phyloP scores from a whole-genome alignment of 129 eudicot genomes.

The Flaveria ramosissima region DNA sequence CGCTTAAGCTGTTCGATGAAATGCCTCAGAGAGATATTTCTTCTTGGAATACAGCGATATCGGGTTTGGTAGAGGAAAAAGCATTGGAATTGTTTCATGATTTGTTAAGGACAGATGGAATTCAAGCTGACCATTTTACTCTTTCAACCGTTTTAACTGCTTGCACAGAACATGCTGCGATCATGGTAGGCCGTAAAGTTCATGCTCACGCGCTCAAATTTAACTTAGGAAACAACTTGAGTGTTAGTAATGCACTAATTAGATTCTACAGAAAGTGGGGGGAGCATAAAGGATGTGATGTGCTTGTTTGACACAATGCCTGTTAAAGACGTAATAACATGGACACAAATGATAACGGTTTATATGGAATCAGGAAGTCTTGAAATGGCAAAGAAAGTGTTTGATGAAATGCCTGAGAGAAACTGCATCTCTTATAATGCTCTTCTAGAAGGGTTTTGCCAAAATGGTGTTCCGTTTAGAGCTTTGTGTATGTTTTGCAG shows the following conservation, averaged over 20 bases:
- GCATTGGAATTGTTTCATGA: conserved; percentile 58
- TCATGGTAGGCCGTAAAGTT: too few relatives aligned
- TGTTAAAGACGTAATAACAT: conserved; percentile 65
- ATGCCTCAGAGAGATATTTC: conserved; percentile 62
- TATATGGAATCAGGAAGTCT: conserved; percentile 73
- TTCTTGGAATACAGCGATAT: conserved; percentile 81
- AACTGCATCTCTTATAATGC: conserved; percentile 66
- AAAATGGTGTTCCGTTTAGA: conserved; percentile 45
- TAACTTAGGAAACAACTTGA: conserved; percentile 50
- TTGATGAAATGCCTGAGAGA: conserved; percentile 68
- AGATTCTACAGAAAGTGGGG: conserved; percentile 69
- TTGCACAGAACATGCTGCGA: too few relatives aligned
- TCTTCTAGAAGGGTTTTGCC: conserved; percentile 75
- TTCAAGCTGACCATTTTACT: too few relatives aligned
- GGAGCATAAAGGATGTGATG: conserved; percentile 50
- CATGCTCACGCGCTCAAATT: conserved; percentile 51
- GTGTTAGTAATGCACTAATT: conserved; percentile 79
- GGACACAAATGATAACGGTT: conserved; percentile 72
- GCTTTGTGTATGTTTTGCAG: conserved; percentile 60
- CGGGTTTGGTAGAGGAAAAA: conserved; percentile 48
- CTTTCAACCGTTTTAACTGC: too few relatives aligned
- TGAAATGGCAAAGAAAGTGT: conserved; percentile 56
- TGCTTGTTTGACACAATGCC: conserved; percentile 63
- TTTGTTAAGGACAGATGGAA: too few relatives aligned
- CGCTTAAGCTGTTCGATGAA: conserved; percentile 57